Conservation (phyloP, 768 basidiomycete species). For the Paxillus involutus region DNA sequence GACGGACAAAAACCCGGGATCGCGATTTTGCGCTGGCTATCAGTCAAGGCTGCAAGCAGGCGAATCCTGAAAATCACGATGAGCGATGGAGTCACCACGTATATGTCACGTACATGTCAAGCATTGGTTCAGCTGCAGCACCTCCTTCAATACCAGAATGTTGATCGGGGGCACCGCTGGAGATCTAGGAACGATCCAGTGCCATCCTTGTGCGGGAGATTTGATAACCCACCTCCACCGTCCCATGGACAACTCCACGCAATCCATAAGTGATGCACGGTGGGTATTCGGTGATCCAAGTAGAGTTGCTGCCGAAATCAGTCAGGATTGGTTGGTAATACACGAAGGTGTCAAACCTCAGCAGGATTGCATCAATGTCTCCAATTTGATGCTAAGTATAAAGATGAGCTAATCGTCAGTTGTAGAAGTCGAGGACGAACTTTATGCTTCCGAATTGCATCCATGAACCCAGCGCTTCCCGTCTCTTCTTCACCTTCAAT, state of each 20-base stretch:
- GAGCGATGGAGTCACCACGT: not conserved
- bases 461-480: conserved; percentile 84
- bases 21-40: conserved; percentile 55
- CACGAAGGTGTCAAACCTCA: conserved; percentile 51
- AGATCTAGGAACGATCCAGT: conserved; percentile 46
- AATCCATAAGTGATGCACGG: conserved; percentile 96
- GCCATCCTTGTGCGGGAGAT: not conserved
- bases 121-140: conserved; percentile 83
- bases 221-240: conserved; percentile 55
- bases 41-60: conserved; percentile 69
- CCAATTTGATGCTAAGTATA: conserved; percentile 71
- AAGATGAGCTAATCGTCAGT: conserved; percentile 2
- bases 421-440: conserved; percentile 34
- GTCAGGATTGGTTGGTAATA: conserved; percentile 1
- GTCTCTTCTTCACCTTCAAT: conserved; percentile 97
- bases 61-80: conserved; percentile 54
- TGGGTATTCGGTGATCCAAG: conserved; percentile 90
- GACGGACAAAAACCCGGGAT: conserved; percentile 84
- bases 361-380: conserved; percentile 83
- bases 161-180: conserved; percentile 71
- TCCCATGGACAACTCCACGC: conserved; percentile 90
- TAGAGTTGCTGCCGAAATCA: conserved; percentile 71
- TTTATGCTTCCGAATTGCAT: conserved; percentile 76
- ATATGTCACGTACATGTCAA: conserved; percentile 68
- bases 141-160: conserved; percentile 97